A percentile compares a stretch with the other conserved stretches of the same genome.
Conservation (phyloP, 306 rosid species). For the Macrotyloma uniflorum region DNA sequence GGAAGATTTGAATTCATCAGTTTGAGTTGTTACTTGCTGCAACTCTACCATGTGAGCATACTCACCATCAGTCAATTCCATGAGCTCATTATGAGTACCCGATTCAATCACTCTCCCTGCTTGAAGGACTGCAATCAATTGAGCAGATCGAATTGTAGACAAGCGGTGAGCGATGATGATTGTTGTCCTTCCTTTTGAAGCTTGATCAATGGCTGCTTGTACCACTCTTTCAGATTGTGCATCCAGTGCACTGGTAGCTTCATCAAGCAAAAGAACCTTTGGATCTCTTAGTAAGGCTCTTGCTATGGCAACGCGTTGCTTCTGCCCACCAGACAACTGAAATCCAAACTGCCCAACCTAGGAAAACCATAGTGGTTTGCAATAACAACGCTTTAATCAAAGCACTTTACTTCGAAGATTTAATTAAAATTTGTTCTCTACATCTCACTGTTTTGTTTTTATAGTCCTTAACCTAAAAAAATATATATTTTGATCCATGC, state of each 20-base stretch:
- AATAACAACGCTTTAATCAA: conserved; percentile 25
- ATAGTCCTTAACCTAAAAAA: background rate
- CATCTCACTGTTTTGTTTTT: background rate
- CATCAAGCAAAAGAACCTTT: conserved; percentile 84
- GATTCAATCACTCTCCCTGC: conserved; percentile 71
- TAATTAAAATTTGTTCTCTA: background rate
- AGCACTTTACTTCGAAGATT: background rate
- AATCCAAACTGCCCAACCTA: conserved; percentile 89
- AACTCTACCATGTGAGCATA: conserved; percentile 75
- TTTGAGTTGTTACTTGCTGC: conserved; percentile 62
- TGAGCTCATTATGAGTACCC: conserved; percentile 72
- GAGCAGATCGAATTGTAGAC: conserved; percentile 63
- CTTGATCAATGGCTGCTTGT: conserved; percentile 85
- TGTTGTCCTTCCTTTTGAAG: conserved; percentile 87
- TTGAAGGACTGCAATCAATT: conserved; percentile 69
- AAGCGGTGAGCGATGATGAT: conserved; percentile 79
- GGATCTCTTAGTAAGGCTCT: conserved; percentile 88
- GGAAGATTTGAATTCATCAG: conserved; percentile 46
- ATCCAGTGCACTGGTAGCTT: conserved; percentile 90
- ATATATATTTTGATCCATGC: background rate
- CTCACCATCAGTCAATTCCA: conserved; percentile 64
- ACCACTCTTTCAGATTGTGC: conserved; percentile 80
- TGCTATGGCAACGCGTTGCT: conserved; percentile 87
- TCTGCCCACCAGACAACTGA: conserved; percentile 90
- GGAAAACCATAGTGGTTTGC: conserved; percentile 35